phyloP scores from a whole-genome alignment of 2,329 filamentous ascomycete species.

The Xylaria sp. region DNA sequence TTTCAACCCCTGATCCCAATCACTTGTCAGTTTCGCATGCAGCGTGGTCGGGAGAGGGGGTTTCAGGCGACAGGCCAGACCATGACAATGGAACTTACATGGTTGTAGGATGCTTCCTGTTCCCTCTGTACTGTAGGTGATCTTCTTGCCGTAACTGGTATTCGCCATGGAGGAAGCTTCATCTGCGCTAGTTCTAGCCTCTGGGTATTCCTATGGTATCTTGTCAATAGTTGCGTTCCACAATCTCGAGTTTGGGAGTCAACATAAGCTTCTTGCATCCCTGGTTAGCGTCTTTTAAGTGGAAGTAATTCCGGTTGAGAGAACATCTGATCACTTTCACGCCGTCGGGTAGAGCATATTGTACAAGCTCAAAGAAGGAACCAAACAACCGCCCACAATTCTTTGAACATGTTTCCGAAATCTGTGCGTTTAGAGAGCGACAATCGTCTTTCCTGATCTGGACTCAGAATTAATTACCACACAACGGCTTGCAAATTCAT shows the following conservation, averaged over 20 bases:
- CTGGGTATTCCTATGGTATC: background rate
- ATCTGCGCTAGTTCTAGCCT: background rate
- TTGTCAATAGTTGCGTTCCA: background rate
- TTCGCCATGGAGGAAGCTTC: background rate
- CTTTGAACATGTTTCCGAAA: background rate
- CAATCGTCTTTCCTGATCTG: constrained; percentile 10
- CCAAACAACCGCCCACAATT: background rate
- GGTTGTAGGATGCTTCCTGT: background rate
- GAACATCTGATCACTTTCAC: constrained; percentile 6
- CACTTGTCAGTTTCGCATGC: constrained; percentile 9
- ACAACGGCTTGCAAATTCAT: constrained; percentile 13
- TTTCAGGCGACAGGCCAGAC: background rate
- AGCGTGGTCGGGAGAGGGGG: constrained; percentile 14
- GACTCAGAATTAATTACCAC: constrained; percentile 17
- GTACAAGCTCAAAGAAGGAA: constrained; percentile 9
- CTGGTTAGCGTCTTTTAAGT: constrained; percentile 12
- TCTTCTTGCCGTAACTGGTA: background rate
- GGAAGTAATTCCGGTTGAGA: background rate
- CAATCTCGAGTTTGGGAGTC: background rate
- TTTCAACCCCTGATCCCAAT: constrained; percentile 24
- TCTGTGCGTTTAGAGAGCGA: constrained; percentile 13
- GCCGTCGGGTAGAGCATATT: background rate
- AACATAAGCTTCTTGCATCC: constrained; percentile 8
- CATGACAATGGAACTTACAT: background rate
- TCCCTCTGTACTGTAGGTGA: background rate